A percentile compares a stretch with the other conserved stretches of the same genome.
phyloP scores from a whole-genome alignment of 1,284 basidiomycete genomes.

The Irpex sp. region DNA sequence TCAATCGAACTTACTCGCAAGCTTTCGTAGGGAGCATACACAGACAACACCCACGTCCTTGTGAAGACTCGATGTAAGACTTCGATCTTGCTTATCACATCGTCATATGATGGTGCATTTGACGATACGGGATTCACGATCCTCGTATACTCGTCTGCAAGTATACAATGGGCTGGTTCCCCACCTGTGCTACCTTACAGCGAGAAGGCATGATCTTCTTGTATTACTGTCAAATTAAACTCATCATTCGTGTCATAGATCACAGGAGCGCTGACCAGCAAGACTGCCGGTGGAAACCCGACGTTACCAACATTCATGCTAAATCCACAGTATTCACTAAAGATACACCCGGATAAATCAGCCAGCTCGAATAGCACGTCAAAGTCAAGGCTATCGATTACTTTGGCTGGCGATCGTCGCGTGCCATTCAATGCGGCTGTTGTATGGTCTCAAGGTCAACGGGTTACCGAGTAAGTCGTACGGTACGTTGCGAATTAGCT shows the following conservation, averaged over 20 bases:
- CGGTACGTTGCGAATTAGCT: neutral
- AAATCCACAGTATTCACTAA: conserved; percentile 86
- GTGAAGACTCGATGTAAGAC: conserved; percentile 32
- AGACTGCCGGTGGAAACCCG: conserved; percentile 83
- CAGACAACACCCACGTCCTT: conserved; percentile 75
- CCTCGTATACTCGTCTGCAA: conserved; percentile 46
- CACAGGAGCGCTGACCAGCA: conserved; percentile 59
- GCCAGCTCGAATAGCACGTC: conserved; percentile 5
- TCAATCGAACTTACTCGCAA: too few relatives aligned
- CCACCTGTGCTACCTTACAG: conserved; percentile 37
- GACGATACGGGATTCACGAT: conserved; percentile 64
- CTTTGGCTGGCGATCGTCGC: conserved; percentile 57
- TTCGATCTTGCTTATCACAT: conserved; percentile 37
- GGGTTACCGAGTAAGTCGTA: conserved; percentile 67
- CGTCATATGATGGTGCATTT: conserved; percentile 62
- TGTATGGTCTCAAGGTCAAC: conserved; percentile 72
- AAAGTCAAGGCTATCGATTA: conserved; percentile 47
- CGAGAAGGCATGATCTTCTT: conserved; percentile 33
- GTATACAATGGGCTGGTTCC: conserved; percentile 49
- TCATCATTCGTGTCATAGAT: conserved; percentile 36
- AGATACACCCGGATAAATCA: conserved; percentile 39
- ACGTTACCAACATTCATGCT: conserved; percentile 78
- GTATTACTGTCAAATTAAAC: neutral
- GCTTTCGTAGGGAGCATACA: conserved; percentile 60
- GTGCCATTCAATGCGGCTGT: conserved; percentile 75